Conservation (phyloP, 164 flowering plant genomes). For the Warburgia ugandensis region DNA sequence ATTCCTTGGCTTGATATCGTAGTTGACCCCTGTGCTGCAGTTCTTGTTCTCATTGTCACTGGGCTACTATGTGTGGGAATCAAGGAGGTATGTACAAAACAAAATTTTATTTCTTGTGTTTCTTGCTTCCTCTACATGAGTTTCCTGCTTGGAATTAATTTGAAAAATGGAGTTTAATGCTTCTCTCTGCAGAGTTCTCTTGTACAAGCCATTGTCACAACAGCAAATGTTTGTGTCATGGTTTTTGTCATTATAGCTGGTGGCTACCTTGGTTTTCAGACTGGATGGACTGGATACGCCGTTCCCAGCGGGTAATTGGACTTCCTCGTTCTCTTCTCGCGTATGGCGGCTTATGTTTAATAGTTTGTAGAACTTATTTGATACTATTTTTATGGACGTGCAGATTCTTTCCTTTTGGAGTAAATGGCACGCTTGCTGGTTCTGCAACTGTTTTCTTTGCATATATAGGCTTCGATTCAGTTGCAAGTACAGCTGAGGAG, state of each 20-base stretch:
- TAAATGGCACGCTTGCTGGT: constrained; percentile 94
- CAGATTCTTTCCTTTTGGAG: constrained; percentile 87
- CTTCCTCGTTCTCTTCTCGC: constrained; percentile 1
- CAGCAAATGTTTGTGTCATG: constrained; percentile 76
- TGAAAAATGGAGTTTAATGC: neutral
- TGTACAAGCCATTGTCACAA: constrained; percentile 74
- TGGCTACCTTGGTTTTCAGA: constrained; percentile 71
- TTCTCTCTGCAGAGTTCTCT: constrained; percentile 52
- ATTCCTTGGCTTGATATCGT: constrained; percentile 67
- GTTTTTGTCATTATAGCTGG: constrained; percentile 81
- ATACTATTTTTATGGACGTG: constrained; percentile 2
- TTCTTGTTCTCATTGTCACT: constrained; percentile 68
- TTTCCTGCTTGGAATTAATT: no score
- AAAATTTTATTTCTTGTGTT: neutral
- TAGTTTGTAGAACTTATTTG: constrained; percentile 4
- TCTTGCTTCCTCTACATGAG: no score
- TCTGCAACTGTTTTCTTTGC: constrained; percentile 98
- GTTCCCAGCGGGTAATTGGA: constrained; percentile 68
- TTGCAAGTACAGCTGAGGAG: constrained; percentile 99
- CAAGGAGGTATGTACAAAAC: constrained; percentile 98
- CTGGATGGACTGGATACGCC: constrained; percentile 89
- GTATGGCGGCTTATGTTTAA: neutral
- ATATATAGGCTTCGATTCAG: constrained; percentile 92
- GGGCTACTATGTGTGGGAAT: constrained; percentile 81
- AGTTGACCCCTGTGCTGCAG: constrained; percentile 91